Evolutionary conservation across 208 protist species (phyloP), one percentile per base, ranked within the genome.

Genomic region (Trypanosoma melophagium): DNA sequence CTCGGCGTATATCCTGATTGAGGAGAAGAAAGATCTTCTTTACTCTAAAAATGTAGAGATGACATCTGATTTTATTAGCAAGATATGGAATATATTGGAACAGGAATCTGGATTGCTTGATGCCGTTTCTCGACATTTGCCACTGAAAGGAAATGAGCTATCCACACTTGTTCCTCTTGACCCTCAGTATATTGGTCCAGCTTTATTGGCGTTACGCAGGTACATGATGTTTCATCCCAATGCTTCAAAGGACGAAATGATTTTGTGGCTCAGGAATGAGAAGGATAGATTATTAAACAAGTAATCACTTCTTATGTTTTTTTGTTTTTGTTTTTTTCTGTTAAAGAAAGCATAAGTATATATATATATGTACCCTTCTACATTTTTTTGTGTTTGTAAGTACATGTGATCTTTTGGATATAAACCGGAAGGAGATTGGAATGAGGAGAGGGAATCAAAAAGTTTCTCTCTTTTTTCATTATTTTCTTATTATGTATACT

Each of bases 141-240:
- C 82, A 10, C 58, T 95, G 13, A 90, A 81, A 38, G 90, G 90
- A 14, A 85, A 83, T 51, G 83, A 90, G 28, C 66, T 95, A 25
- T 69, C 74, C 44, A 79, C 68, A n/a, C 24, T 80, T 21, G 57
- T 78, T 12, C 71, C 81, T 24, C 61, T 95, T 41, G 49, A 73
- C 3, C 66, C 80, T 16, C 84, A 68, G 38, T 61, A 84, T 14
- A 81, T 93, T 58, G 84, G 87, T 0, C 24, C 76, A 17, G 74
- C 73, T 7, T 45, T 95, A 9, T 57, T 87, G 5, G 71, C 75
- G 28, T 70, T 92, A 19, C 76, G 90, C 21, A 71, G 77, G 14
- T 70, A 86, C 58, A 35, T 85, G 9, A 76, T 91, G 64, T 66
- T 95, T 3, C 62, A 82, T 60, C 85, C 90, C 17, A 13, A 58